Evolutionary conservation across 2,329 filamentous ascomycete genomes (phyloP).

Genomic region (Xylariaceae sp.): DNA sequence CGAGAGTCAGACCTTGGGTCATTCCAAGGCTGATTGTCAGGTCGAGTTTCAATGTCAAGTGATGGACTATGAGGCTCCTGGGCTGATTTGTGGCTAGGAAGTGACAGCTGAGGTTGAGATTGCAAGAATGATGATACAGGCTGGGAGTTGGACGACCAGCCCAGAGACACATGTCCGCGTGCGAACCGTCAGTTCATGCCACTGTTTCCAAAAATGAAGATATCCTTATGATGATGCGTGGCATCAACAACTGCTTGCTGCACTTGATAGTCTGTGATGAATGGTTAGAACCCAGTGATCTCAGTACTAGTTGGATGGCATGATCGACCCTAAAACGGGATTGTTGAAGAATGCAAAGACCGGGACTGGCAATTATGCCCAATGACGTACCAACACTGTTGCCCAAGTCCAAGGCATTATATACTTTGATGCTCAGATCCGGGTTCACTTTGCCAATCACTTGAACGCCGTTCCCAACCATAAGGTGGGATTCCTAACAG

Average conservation of each 20-base stretch:
- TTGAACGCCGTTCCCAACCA: conserved; percentile 66
- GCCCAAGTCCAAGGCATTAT: conserved; percentile 67
- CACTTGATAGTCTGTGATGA: conserved; percentile 63
- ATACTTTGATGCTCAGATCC: conserved; percentile 67
- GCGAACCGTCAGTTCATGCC: conserved; percentile 30
- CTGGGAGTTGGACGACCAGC: conserved; percentile 31
- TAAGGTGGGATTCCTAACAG: conserved; percentile 65
- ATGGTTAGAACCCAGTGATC: not conserved
- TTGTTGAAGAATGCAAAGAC: not conserved
- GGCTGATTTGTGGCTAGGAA: not conserved
- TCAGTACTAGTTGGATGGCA: too few species aligned
- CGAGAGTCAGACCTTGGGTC: not conserved
- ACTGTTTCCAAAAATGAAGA: conserved; percentile 63
- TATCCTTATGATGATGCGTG: conserved; percentile 73
- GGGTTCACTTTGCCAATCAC: conserved; percentile 76
- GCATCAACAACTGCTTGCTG: conserved; percentile 78
- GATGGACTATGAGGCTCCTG: not conserved
- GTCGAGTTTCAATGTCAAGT: not conserved
- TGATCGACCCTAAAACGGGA: too few species aligned
- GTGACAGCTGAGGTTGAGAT: conserved; percentile 6
- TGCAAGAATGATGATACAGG: conserved; percentile 3
- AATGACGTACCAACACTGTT: conserved; percentile 58
- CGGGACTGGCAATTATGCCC: not conserved
- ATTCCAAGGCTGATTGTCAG: not conserved
- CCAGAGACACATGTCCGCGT: conserved; percentile 34